phyloP scores from a whole-genome alignment of 305 asterid genomes.

The Stenogyne calaminthoides region DNA sequence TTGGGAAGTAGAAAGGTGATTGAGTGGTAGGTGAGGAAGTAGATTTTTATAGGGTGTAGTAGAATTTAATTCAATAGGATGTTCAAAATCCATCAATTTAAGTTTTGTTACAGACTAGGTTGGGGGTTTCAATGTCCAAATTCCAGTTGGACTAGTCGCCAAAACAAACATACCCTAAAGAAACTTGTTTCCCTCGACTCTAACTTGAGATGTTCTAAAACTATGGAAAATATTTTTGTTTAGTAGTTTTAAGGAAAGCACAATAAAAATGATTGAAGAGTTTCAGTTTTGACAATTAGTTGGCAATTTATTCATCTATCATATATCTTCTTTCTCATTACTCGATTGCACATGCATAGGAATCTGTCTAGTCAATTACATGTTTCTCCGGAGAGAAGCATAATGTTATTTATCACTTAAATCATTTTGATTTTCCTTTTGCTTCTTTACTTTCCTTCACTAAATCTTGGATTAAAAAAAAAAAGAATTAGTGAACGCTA shows the following conservation, averaged over 20 bases:
- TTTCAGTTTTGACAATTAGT: constrained; percentile 7
- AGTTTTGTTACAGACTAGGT: no score
- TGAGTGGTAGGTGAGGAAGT: no score
- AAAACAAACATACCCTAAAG: neutral
- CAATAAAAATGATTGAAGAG: constrained; percentile 1
- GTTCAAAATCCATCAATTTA: no score
- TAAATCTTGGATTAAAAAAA: neutral
- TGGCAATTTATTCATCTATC: neutral
- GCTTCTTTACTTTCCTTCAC: neutral
- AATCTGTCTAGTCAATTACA: neutral
- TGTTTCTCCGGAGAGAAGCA: neutral
- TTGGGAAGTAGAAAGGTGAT: no score
- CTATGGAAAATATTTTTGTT: neutral
- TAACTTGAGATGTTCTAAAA: constrained; percentile 13
- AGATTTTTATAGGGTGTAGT: no score
- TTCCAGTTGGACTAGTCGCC: no score
- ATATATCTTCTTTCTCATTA: neutral
- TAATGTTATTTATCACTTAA: neutral
- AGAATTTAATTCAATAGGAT: no score
- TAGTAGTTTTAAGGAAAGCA: neutral
- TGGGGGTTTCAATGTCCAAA: no score
- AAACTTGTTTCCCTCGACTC: constrained; percentile 15
- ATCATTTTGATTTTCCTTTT: neutral
- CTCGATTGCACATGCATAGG: neutral
- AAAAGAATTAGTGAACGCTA: neutral